These are phyloP conservation scores for Fusarium circinatum DNA, from an alignment of 2,329 filamentous ascomycete species.

Conservation along the genomic window DNA sequence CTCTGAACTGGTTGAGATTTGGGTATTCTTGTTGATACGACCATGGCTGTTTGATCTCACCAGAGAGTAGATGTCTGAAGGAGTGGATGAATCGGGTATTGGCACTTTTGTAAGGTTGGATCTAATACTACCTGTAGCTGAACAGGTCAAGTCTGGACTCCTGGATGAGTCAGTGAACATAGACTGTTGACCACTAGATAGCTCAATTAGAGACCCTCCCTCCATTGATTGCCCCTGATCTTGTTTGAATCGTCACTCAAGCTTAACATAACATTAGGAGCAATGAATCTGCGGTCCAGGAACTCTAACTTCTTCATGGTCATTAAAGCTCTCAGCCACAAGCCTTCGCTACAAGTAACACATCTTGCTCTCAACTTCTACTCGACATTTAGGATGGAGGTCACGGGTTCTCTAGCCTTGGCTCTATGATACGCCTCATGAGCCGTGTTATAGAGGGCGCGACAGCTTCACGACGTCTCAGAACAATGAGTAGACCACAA, in stretches of 20 bases:
- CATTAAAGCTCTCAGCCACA: no score
- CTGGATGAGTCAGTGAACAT: not conserved
- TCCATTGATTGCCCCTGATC: not conserved
- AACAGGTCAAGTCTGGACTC: not conserved
- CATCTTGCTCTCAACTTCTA: no score
- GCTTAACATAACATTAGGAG: rapidly evolving
- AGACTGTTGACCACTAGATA: not conserved
- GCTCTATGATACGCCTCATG: rapidly evolving
- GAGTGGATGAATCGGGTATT: not conserved
- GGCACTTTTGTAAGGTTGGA: not conserved
- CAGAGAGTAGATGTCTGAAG: not conserved
- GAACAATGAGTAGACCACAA: no score
- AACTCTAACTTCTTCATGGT: no score
- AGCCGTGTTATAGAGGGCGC: no score
- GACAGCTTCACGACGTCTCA: no score
- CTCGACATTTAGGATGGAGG: no score
- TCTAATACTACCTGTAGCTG: not conserved
- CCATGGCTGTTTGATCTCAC: not conserved
- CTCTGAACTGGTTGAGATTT: not conserved
- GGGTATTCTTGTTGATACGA: not conserved
- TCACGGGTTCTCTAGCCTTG: rapidly evolving
- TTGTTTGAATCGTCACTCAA: not conserved
- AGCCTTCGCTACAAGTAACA: no score
- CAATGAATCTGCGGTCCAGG: no score
- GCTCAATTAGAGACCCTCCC: rapidly evolving